Conservation (phyloP, 495 filamentous ascomycete genomes). For the Bathelium albidoporum region DNA sequence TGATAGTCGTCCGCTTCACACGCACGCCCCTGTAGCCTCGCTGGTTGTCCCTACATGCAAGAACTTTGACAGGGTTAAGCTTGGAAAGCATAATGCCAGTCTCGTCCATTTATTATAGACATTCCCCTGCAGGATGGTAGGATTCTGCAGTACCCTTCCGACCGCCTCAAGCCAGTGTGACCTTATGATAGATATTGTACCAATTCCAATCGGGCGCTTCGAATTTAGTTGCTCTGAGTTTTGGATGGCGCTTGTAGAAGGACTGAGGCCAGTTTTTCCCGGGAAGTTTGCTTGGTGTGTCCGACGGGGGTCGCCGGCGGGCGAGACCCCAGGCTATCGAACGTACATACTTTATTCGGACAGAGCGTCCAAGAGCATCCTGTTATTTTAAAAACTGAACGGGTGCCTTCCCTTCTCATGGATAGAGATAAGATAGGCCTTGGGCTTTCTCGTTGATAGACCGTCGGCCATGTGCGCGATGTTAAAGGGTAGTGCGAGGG, state of each 20-base stretch:
- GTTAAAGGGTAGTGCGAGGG: slow-evolving; percentile 13
- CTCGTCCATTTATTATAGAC: slow-evolving; percentile 13
- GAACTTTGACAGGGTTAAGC: slow-evolving; percentile 12
- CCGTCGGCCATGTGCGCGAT: slow-evolving; percentile 14
- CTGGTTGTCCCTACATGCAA: slow-evolving; percentile 12
- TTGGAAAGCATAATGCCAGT: slow-evolving; percentile 11
- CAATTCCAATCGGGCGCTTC: slow-evolving; percentile 21
- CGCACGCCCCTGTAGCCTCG: slow-evolving; percentile 11
- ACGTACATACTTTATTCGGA: slow-evolving; percentile 14
- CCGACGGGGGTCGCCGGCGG: not conserved
- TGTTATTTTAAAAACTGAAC: slow-evolving; percentile 6
- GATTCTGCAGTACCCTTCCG: slow-evolving; percentile 8
- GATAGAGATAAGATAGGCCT: slow-evolving; percentile 12
- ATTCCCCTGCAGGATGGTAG: slow-evolving; percentile 9
- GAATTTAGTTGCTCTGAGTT: slow-evolving; percentile 18
- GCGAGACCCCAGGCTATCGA: slow-evolving; percentile 11
- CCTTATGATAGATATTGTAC: slow-evolving; percentile 31
- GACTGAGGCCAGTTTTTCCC: slow-evolving; percentile 13
- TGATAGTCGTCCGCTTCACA: slow-evolving; percentile 13
- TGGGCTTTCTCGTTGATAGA: slow-evolving; percentile 13
- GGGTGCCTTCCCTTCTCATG: slow-evolving; percentile 13
- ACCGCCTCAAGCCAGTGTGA: slow-evolving; percentile 30
- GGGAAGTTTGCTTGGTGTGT: slow-evolving; percentile 6
- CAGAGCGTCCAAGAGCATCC: slow-evolving; percentile 7
- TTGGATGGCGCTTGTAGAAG: slow-evolving; percentile 23